Percentiles rank a stretch among this genome's conserved stretches.
Conservation (phyloP, 306 rosid species). For the Clitoria ternatea region DNA sequence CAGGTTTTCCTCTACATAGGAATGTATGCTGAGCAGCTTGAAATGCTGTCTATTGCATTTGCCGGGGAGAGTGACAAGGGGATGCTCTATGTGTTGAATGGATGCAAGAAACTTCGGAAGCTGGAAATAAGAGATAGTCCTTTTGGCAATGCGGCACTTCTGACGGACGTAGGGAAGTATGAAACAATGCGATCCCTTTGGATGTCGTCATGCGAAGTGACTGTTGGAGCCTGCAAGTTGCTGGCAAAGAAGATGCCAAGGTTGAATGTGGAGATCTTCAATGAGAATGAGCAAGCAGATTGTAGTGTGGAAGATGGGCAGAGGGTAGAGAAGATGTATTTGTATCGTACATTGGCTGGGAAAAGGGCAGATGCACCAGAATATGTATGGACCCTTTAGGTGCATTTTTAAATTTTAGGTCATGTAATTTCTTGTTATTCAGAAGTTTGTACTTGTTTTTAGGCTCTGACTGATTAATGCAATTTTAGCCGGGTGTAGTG, state of each 20-base stretch:
- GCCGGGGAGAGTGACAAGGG: constrained; percentile 89
- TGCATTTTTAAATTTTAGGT: constrained; percentile 33
- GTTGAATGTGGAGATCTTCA: constrained; percentile 84
- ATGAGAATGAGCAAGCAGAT: constrained; percentile 52
- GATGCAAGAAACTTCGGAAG: constrained; percentile 94
- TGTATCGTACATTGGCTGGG: constrained; percentile 79
- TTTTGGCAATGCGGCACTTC: constrained; percentile 76
- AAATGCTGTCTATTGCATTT: constrained; percentile 86
- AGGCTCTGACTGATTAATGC: constrained; percentile 43
- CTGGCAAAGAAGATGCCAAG: constrained; percentile 75
- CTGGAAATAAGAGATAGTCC: constrained; percentile 92
- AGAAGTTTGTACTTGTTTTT: constrained; percentile 53
- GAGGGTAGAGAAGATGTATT: constrained; percentile 78
- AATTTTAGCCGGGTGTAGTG: constrained; percentile 39
- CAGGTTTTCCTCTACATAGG: constrained; percentile 85
- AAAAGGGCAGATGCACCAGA: constrained; percentile 78
- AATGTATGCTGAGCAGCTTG: constrained; percentile 86
- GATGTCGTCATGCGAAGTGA: constrained; percentile 93
- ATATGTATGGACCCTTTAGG: constrained; percentile 82
- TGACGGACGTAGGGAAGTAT: constrained; percentile 88
- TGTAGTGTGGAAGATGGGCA: constrained; percentile 40
- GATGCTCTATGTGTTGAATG: constrained; percentile 82
- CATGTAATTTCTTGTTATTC: constrained; percentile 24
- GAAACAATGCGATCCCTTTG: constrained; percentile 99
- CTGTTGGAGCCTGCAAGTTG: constrained; percentile 74